Evolutionary conservation across 768 basidiomycete genomes (phyloP).

Genomic region (Psilocybe cyanescens): DNA sequence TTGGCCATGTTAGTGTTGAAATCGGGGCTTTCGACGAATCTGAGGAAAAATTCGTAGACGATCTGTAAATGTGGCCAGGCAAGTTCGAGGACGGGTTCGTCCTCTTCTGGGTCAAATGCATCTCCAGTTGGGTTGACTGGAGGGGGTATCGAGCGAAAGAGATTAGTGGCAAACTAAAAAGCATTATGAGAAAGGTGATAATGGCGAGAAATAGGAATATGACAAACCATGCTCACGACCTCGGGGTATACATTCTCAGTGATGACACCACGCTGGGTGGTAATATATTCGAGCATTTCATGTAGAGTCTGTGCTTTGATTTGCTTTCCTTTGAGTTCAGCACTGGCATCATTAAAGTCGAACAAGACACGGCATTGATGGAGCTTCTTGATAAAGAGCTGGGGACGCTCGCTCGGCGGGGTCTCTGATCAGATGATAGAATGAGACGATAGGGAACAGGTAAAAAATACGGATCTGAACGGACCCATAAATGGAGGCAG

Average conservation of each 20-base stretch:
- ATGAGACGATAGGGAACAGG: conserved; percentile 6
- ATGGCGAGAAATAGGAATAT: conserved; percentile 9
- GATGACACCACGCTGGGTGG: conserved; percentile 93
- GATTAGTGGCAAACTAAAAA: conserved; percentile 90
- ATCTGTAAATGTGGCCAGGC: conserved; percentile 99
- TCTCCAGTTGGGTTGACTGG: conserved; percentile 98
- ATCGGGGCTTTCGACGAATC: conserved; percentile 96
- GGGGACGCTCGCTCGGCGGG: conserved; percentile 82
- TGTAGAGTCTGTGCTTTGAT: conserved; percentile 98
- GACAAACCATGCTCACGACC: conserved; percentile 93
- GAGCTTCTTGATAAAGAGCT: conserved; percentile 92
- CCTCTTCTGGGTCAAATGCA: conserved; percentile 99
- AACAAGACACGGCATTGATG: conserved; percentile 97
- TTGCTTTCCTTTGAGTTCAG: conserved; percentile 96
- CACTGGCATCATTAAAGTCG: conserved; percentile 97
- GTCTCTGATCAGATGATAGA: conserved; percentile 65
- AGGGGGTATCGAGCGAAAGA: conserved; percentile 99
- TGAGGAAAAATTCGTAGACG: conserved; percentile 99
- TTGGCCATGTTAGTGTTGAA: conserved; percentile 99
- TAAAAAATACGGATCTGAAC: conserved; percentile 28
- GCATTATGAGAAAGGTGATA: conserved; percentile 16
- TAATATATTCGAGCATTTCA: conserved; percentile 99
- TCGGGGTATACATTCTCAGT: conserved; percentile 98
- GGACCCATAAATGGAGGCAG: conserved; percentile 88
- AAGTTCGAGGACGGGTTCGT: conserved; percentile 97